phyloP scores from a whole-genome alignment of 2,329 filamentous ascomycete genomes.

The Ascochyta clinopodiicola region DNA sequence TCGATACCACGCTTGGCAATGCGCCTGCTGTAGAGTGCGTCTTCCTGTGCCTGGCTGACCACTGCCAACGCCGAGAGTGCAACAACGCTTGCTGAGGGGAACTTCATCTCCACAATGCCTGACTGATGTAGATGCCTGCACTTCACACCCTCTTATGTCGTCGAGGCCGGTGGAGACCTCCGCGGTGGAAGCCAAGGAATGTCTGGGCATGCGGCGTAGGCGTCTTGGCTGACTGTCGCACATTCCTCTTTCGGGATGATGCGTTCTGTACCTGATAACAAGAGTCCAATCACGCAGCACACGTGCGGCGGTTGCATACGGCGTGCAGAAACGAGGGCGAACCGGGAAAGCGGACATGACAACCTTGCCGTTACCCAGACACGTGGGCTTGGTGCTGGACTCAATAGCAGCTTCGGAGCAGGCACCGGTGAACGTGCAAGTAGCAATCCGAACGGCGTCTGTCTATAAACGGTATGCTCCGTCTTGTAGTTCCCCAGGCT shows the following conservation, averaged over 20 bases:
- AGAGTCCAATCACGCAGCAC: conserved; percentile 33
- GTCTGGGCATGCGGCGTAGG: conserved; percentile 23
- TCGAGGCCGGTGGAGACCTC: conserved; percentile 14
- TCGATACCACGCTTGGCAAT: conserved; percentile 42
- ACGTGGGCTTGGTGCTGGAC: conserved; percentile 7
- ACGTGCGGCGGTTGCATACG: conserved; percentile 29
- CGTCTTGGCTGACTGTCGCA: conserved; percentile 15
- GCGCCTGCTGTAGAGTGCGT: conserved; percentile 39
- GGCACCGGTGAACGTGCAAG: neutral
- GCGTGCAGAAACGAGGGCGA: conserved; percentile 12
- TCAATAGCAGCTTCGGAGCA: neutral
- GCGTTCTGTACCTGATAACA: conserved; percentile 31
- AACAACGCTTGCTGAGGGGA: conserved; percentile 22
- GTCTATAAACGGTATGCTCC: neutral
- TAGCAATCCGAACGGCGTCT: neutral
- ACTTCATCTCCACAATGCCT: conserved; percentile 29
- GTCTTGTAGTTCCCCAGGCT: neutral
- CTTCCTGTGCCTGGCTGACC: conserved; percentile 25
- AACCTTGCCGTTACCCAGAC: conserved; percentile 4
- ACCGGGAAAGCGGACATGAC: conserved; percentile 24
- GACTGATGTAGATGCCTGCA: conserved; percentile 5
- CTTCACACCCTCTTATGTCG: conserved; percentile 25
- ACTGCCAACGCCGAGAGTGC: conserved; percentile 30
- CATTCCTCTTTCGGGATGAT: conserved; percentile 32
- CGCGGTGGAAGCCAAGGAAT: conserved; percentile 31